phyloP scores from a whole-genome alignment of 345 rosid species.

The Sonneratia caseolaris region DNA sequence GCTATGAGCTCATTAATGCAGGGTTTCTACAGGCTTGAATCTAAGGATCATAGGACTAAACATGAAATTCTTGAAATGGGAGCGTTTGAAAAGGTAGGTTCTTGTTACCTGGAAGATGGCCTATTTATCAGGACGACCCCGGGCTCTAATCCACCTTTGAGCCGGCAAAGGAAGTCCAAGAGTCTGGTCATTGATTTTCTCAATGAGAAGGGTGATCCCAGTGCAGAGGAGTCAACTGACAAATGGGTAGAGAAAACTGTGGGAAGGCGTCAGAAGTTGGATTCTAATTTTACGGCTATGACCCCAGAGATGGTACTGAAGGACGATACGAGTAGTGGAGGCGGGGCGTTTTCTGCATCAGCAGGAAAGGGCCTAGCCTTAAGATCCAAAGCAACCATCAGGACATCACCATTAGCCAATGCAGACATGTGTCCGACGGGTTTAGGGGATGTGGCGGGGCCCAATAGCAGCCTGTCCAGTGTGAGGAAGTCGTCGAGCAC shows the following conservation, averaged over 20 bases:
- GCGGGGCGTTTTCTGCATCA: slow-evolving; percentile 33
- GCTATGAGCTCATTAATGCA: slow-evolving; percentile 81
- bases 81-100: slow-evolving; percentile 25
- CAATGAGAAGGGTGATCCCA: slow-evolving; percentile 36
- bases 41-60: slow-evolving; percentile 18
- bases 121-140: slow-evolving; percentile 21
- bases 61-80: slow-evolving; percentile 52
- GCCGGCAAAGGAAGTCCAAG: slow-evolving; percentile 44
- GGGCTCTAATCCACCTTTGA: slow-evolving; percentile 25
- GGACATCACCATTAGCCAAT: slow-evolving; percentile 22
- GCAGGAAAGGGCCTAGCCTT: slow-evolving; percentile 57
- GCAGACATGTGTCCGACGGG: slow-evolving; percentile 14
- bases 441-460: not conserved
- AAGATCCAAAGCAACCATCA: slow-evolving; percentile 53
- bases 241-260: slow-evolving; percentile 31
- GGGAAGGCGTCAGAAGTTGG: slow-evolving; percentile 64
- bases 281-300: slow-evolving; percentile 27
- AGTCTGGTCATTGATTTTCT: slow-evolving; percentile 41
- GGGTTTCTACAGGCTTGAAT: slow-evolving; percentile 61
- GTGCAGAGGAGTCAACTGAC: slow-evolving; percentile 24
- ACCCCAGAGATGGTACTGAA: slow-evolving; percentile 53
- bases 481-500: slow-evolving; percentile 77
- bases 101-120: slow-evolving; percentile 21
- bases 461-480: not conserved
- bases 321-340: slow-evolving; percentile 41